Conservation (phyloP, 768 basidiomycete species). For the Xanthoconium stramineum region DNA sequence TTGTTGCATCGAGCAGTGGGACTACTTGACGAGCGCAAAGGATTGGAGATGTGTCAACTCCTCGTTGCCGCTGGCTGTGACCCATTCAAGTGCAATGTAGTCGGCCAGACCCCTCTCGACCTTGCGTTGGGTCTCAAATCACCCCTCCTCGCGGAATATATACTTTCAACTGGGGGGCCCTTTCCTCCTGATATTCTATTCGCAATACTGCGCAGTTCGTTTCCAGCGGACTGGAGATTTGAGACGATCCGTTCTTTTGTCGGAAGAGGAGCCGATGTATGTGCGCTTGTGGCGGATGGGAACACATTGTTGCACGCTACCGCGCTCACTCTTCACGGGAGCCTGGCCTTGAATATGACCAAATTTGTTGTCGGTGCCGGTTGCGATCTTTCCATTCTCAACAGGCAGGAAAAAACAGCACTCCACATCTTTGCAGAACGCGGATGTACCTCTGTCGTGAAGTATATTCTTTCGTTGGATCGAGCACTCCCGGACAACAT, state of each 20-base stretch:
- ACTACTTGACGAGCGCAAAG: background rate
- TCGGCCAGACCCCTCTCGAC: constrained; percentile 2
- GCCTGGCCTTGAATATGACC: background rate
- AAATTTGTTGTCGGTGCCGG: background rate
- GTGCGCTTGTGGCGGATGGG: background rate
- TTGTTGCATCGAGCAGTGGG: background rate
- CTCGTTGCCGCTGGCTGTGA: constrained; percentile 10
- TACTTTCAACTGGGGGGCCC: background rate
- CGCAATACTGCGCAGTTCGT: background rate
- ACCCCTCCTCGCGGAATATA: background rate
- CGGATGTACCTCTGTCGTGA: background rate
- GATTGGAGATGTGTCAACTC: background rate
- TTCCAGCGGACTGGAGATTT: background rate
- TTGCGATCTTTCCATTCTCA: background rate
- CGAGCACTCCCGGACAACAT: constrained; percentile 2
- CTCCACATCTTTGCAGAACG: background rate
- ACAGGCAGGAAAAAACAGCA: background rate
- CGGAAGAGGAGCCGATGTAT: background rate
- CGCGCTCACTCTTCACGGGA: background rate
- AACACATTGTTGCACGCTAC: background rate
- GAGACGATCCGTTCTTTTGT: background rate
- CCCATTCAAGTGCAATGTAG: background rate
- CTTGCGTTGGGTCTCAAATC: background rate
- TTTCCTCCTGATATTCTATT: background rate
- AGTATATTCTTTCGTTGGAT: background rate